phyloP scores from a whole-genome alignment of 495 filamentous ascomycete species.

The Aspergillus asperescens region DNA sequence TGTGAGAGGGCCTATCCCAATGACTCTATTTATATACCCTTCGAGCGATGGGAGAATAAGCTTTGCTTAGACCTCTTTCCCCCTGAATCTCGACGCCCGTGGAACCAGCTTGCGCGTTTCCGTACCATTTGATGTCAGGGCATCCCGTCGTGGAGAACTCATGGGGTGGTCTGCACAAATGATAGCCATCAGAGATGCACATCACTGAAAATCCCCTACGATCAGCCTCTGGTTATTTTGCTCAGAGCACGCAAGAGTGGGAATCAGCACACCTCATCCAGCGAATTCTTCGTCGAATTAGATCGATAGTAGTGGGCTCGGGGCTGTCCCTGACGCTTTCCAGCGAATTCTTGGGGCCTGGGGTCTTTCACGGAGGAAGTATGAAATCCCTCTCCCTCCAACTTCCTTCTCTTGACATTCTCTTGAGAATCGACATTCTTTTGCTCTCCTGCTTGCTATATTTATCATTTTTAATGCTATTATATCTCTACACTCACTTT shows the following conservation, averaged over 20 bases:
- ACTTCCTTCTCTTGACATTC: slow-evolving; percentile 2
- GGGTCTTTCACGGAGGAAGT: slow-evolving; percentile 1
- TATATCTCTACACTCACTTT: slow-evolving; percentile 4
- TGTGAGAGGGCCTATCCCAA: neutral
- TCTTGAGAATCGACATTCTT: slow-evolving; percentile 3
- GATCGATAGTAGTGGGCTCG: too few species aligned
- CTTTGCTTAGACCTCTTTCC: slow-evolving; percentile 1
- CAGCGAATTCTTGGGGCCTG: slow-evolving; percentile 4
- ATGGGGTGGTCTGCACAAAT: slow-evolving; percentile 10
- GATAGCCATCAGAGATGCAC: slow-evolving; percentile 6
- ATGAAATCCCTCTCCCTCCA: slow-evolving; percentile 1
- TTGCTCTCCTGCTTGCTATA: neutral
- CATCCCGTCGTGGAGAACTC: slow-evolving; percentile 7
- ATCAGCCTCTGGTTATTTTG: slow-evolving; percentile 11
- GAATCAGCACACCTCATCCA: neutral
- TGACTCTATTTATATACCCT: slow-evolving; percentile 11
- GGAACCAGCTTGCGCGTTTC: slow-evolving; percentile 23
- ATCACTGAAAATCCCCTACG: slow-evolving; percentile 15
- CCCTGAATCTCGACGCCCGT: slow-evolving; percentile 12
- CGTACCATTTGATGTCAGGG: slow-evolving; percentile 15
- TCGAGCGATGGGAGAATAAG: neutral
- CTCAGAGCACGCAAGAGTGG: slow-evolving; percentile 14
- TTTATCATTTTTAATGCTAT: neutral
- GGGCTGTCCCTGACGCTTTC: neutral
- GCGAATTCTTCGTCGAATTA: neutral